Conservation (phyloP, 2,329 filamentous ascomycete genomes). For the Mycosphaerella sp. region DNA sequence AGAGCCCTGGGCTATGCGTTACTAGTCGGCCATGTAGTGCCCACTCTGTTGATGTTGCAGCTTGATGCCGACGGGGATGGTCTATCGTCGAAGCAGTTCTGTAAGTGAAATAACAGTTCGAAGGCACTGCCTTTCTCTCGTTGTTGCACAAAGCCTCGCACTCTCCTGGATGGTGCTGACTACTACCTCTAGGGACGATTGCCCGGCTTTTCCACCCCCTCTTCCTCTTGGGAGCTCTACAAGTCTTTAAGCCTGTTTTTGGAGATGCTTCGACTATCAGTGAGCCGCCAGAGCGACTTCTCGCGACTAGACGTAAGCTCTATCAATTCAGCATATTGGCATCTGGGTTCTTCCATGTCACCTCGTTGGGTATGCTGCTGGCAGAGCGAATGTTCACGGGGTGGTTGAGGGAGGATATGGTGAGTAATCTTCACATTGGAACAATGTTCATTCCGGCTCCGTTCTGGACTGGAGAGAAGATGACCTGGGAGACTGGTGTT, state of each 20-base stretch:
- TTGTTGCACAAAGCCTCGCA: too few relatives aligned
- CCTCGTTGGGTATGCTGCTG: slow-evolving; percentile 15
- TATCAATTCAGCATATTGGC: slow-evolving; percentile 22
- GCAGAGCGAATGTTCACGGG: slow-evolving; percentile 9
- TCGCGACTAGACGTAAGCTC: slow-evolving; percentile 12
- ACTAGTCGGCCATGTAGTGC: slow-evolving; percentile 19
- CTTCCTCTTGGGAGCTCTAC: slow-evolving; percentile 11
- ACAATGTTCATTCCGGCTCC: slow-evolving; percentile 16
- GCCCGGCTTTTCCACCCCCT: slow-evolving; percentile 21
- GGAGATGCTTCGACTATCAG: neutral
- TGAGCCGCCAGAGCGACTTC: slow-evolving; percentile 6
- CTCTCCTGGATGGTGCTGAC: too few relatives aligned
- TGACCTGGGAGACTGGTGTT: slow-evolving; percentile 15
- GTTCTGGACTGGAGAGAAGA: slow-evolving; percentile 13
- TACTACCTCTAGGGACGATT: slow-evolving; percentile 12
- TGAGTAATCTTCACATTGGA: slow-evolving; percentile 9
- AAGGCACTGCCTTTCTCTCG: too few relatives aligned
- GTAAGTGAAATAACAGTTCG: too few relatives aligned
- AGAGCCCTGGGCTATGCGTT: slow-evolving; percentile 20
- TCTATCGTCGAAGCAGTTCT: slow-evolving; percentile 18
- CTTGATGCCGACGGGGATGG: slow-evolving; percentile 17
- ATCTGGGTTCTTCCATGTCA: slow-evolving; percentile 21
- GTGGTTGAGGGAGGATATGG: slow-evolving; percentile 16
- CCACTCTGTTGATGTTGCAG: slow-evolving; percentile 21
- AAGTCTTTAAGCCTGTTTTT: slow-evolving; percentile 2